phyloP scores from a whole-genome alignment of 805 yeast genomes.

The Kuraishia molischiana region DNA sequence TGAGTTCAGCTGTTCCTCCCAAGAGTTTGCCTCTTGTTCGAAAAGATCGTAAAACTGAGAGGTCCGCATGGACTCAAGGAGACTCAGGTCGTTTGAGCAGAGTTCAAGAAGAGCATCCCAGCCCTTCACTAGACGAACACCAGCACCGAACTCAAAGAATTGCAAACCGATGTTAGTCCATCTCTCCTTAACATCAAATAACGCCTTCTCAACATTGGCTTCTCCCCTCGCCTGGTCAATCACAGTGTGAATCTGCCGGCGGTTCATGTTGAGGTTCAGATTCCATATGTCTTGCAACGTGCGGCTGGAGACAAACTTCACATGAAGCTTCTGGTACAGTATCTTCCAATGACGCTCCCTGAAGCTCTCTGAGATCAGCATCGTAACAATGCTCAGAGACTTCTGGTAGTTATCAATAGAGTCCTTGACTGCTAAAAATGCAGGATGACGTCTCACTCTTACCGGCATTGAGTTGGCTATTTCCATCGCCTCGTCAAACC shows the following conservation, averaged over 20 bases:
- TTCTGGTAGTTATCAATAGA: conserved; percentile 30
- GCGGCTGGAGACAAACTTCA: conserved; percentile 2
- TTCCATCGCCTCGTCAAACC: conserved; percentile 40
- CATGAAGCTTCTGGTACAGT: conserved; percentile 26
- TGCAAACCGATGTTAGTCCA: conserved; percentile 53
- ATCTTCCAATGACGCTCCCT: conserved; percentile 59
- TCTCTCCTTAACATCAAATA: conserved; percentile 34
- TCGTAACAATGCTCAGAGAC: conserved; percentile 26
- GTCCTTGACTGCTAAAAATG: conserved; percentile 50
- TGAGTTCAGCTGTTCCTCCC: conserved; percentile 47
- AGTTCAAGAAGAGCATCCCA: conserved; percentile 58
- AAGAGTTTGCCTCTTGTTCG: conserved; percentile 41
- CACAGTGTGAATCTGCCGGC: conserved; percentile 32
- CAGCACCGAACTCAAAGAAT: conserved; percentile 39
- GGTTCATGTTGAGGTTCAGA: conserved; percentile 38
- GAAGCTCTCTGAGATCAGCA: conserved; percentile 46
- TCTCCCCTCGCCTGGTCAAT: conserved; percentile 68
- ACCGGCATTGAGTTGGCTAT: conserved; percentile 43
- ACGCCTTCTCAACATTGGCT: conserved; percentile 46
- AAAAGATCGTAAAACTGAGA: conserved; percentile 55
- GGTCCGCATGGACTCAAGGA: conserved; percentile 58
- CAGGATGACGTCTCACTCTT: conserved; percentile 55
- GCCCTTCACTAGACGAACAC: conserved; percentile 47
- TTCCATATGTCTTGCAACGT: conserved; percentile 55
- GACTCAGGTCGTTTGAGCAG: conserved; percentile 49